These are phyloP conservation scores for Candida sphagnicola DNA, from an alignment of 805 yeast genomes.

Conservation along the genomic window DNA sequence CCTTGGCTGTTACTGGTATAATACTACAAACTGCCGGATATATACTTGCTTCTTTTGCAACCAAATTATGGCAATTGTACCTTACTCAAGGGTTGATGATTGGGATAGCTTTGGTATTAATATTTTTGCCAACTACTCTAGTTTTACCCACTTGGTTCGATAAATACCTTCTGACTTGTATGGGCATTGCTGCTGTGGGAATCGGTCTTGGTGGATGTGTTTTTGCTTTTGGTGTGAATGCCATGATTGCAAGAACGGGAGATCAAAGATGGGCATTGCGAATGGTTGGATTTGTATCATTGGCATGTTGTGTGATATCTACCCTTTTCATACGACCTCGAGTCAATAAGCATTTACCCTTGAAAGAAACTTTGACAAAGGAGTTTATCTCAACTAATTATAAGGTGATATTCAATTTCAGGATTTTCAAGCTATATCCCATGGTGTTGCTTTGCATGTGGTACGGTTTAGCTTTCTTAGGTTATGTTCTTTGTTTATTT, in stretches of 20 bases:
- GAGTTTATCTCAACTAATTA: conserved; percentile 18
- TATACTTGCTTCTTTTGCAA: conserved; percentile 50
- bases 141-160: conserved; percentile 49
- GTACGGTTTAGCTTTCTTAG: conserved; percentile 35
- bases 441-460: conserved; percentile 24
- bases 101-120: conserved; percentile 45
- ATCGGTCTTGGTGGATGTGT: conserved; percentile 51
- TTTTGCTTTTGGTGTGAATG: conserved; percentile 40
- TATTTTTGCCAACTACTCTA: conserved; percentile 42
- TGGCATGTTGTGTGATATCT: conserved; percentile 31
- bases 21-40: conserved; percentile 40
- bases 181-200: conserved; percentile 47
- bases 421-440: conserved; percentile 21
- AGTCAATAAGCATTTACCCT: conserved; percentile 23
- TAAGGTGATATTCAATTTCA: conserved; percentile 31
- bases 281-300: conserved; percentile 30
- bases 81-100: conserved; percentile 50
- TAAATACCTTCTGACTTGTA: conserved; percentile 40
- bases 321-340: conserved; percentile 44
- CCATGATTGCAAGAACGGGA: conserved; percentile 37
- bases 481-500: conserved; percentile 32
- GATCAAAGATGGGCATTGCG: conserved; percentile 43
- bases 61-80: conserved; percentile 47
- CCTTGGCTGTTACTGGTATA: conserved; percentile 45
- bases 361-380: conserved; percentile 18